Conservation (phyloP, 1,284 basidiomycete genomes). For the Leccinum subrobustum region DNA sequence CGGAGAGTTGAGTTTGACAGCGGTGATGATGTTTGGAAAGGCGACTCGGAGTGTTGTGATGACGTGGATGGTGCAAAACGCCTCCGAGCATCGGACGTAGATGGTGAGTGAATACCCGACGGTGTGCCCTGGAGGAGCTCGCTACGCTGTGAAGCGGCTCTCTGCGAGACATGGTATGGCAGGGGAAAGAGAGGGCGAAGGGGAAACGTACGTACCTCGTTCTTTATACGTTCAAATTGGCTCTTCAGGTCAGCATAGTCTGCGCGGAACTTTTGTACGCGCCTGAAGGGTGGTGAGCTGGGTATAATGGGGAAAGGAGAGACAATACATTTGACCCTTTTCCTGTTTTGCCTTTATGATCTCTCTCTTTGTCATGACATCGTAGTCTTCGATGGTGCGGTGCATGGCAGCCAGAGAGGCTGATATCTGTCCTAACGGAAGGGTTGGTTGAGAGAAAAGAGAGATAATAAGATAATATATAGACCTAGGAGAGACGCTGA, state of each 20-base stretch:
- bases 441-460: conserved; percentile 8
- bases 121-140: conserved; percentile 58
- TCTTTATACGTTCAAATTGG: conserved; percentile 71
- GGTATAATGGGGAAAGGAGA: neutral
- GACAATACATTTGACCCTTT: conserved; percentile 83
- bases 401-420: conserved; percentile 91
- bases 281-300: conserved; percentile 44
- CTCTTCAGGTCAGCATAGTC: conserved; percentile 71
- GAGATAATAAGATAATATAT: neutral
- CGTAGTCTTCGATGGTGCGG: conserved; percentile 92
- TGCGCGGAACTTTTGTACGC: conserved; percentile 77
- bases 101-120: conserved; percentile 45
- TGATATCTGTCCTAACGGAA: conserved; percentile 85
- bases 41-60: conserved; percentile 64
- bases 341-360: conserved; percentile 93
- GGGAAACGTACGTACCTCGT: conserved; percentile 36
- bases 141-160: conserved; percentile 52
- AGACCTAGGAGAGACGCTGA: conserved; percentile 82
- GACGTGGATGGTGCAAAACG: conserved; percentile 49
- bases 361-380: conserved; percentile 92
- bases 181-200: neutral
- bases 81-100: conserved; percentile 53
- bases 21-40: conserved; percentile 62
- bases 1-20: conserved; percentile 55
- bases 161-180: conserved; percentile 38